These are phyloP conservation scores for Blastocystis sp. DNA, from an alignment of 352 stramenopile species.

Conservation along the genomic window DNA sequence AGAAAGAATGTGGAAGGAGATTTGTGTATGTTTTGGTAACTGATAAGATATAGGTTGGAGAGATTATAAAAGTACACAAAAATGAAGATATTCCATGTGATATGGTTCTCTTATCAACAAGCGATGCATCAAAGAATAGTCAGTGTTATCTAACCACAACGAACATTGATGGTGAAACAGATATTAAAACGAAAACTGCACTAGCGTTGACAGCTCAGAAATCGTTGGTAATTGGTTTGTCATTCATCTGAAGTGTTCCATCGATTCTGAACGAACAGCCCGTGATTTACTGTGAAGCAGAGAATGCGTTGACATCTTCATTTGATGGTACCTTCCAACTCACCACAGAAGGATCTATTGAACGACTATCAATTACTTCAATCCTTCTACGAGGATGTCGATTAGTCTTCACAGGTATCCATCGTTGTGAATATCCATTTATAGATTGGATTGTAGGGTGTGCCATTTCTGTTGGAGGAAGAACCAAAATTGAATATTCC, in stretches of 20 bases:
- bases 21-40: neutral
- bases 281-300: constrained; percentile 6
- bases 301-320: constrained; percentile 49
- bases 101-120: constrained; percentile 16
- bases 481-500: constrained; percentile 59
- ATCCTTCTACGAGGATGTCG: constrained; percentile 39
- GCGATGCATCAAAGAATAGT: neutral
- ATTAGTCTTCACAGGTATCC: constrained; percentile 33
- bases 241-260: neutral
- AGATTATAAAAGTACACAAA: constrained; percentile 48
- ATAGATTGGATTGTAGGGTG: constrained; percentile 51
- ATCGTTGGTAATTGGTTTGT: neutral
- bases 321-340: constrained; percentile 32
- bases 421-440: neutral
- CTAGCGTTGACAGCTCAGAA: neutral
- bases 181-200: constrained; percentile 7
- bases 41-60: constrained; percentile 32
- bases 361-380: neutral
- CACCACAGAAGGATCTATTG: neutral
- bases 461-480: constrained; percentile 19
- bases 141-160: constrained; percentile 36
- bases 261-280: neutral
- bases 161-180: constrained; percentile 60
- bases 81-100: constrained; percentile 60
- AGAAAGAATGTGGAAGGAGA: constrained; percentile 37